Conservation (phyloP, 2,329 filamentous ascomycete genomes). For the Spiromastix sp. region DNA sequence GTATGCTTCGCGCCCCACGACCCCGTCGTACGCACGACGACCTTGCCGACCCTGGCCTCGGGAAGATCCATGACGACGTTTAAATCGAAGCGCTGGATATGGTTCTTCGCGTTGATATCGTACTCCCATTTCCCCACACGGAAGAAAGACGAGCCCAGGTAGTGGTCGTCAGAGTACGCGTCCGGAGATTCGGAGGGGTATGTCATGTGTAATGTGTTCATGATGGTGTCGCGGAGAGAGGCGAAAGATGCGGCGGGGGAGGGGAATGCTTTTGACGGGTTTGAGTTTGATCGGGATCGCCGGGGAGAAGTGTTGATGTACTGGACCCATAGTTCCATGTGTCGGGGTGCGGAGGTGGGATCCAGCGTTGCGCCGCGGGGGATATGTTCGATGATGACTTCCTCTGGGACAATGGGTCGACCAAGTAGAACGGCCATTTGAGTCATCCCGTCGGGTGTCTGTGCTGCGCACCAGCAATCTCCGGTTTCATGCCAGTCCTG, state of each 20-base stretch:
- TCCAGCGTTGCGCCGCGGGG: conserved; percentile 50
- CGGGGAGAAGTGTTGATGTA: conserved; percentile 26
- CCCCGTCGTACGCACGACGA: conserved; percentile 31
- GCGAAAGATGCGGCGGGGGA: conserved; percentile 5
- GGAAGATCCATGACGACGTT: conserved; percentile 28
- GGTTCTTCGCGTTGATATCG: conserved; percentile 21
- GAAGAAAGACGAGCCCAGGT: conserved; percentile 28
- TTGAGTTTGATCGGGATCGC: not conserved
- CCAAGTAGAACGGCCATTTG: conserved; percentile 31
- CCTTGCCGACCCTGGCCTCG: conserved; percentile 25
- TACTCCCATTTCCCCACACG: conserved; percentile 31
- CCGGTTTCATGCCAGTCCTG: conserved; percentile 64
- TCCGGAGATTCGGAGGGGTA: conserved; percentile 21
- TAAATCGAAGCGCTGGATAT: conserved; percentile 31
- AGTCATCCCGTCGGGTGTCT: conserved; percentile 32
- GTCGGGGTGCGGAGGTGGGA: conserved; percentile 49
- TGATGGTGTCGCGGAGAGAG: conserved; percentile 21
- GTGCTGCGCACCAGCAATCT: conserved; percentile 74
- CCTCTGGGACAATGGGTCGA: conserved; percentile 51
- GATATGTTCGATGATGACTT: conserved; percentile 65
- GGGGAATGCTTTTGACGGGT: not conserved
- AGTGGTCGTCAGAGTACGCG: conserved; percentile 26
- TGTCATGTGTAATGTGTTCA: conserved; percentile 20
- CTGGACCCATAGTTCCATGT: conserved; percentile 60
- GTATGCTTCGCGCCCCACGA: conserved; percentile 36